Evolutionary conservation across 2,329 filamentous ascomycete species (phyloP).

Genomic region (Cadophora sp.): DNA sequence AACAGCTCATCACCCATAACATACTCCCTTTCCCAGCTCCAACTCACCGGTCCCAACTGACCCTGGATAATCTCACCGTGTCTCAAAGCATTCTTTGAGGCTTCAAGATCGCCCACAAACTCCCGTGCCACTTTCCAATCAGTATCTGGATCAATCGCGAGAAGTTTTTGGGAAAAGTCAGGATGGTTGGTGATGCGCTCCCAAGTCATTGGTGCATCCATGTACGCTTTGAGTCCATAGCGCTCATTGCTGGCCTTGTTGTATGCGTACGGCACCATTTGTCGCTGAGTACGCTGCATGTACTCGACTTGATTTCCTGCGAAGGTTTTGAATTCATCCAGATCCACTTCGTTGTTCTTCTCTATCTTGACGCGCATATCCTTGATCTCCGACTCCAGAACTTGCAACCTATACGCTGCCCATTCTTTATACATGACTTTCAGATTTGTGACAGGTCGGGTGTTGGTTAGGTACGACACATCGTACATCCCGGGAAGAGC

Average conservation of each 20-base stretch:
- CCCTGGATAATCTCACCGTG: constrained; percentile 8
- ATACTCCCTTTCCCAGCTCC: constrained; percentile 15
- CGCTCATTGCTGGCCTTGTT: neutral
- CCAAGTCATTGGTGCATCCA: neutral
- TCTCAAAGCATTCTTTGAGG: constrained; percentile 1
- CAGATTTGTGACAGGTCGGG: neutral
- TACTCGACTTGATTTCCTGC: constrained; percentile 11
- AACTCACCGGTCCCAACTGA: constrained; percentile 8
- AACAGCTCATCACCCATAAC: constrained; percentile 14
- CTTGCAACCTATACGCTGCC: neutral
- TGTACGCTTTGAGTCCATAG: neutral
- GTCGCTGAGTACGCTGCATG: constrained; percentile 5
- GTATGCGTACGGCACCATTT: constrained; percentile 4
- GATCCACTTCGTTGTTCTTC: neutral
- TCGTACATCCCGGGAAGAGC: constrained; percentile 4
- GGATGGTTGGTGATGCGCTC: constrained; percentile 13
- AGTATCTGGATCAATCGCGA: neutral
- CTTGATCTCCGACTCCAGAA: constrained; percentile 1
- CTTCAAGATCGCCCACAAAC: neutral
- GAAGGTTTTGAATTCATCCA: constrained; percentile 8
- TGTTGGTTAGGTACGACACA: constrained; percentile 1
- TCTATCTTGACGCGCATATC: constrained; percentile 7
- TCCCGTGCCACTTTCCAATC: neutral
- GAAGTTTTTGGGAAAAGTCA: neutral
- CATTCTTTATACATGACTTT: constrained; percentile 15